Conservation (phyloP, 192 early-diverging fungal species). For the Dissophora globulifera region DNA sequence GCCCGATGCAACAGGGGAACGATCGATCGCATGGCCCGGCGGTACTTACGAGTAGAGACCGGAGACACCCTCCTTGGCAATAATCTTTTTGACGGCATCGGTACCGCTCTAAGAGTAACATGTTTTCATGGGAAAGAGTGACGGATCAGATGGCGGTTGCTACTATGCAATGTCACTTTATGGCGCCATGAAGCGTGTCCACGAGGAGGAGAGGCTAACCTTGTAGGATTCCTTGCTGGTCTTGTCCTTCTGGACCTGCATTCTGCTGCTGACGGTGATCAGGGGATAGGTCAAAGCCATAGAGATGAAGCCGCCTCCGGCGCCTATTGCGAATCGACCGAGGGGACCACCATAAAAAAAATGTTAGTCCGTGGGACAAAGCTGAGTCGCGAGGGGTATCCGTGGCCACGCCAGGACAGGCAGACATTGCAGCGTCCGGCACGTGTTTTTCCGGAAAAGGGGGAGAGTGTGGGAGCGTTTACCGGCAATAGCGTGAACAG, state of each 20-base stretch:
- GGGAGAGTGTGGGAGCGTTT: constrained; percentile 23
- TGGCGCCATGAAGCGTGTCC: too few species aligned
- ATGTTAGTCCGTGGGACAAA: too few species aligned
- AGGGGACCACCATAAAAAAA: too few species aligned
- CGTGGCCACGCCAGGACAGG: too few species aligned
- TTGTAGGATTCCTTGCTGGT: constrained; percentile 69
- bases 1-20: too few species aligned
- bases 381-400: too few species aligned
- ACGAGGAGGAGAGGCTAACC: too few species aligned
- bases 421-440: too few species aligned
- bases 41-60: constrained; percentile 90
- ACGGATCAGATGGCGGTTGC: background rate
- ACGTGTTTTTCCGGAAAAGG: too few species aligned
- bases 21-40: too few species aligned
- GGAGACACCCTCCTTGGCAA: constrained; percentile 86
- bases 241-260: constrained; percentile 81
- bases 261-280: constrained; percentile 81
- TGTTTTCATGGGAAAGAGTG: background rate
- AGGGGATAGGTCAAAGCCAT: constrained; percentile 96
- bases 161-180: constrained; percentile 34
- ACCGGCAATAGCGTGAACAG: constrained; percentile 71
- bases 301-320: constrained; percentile 88
- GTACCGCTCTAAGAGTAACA: constrained; percentile 57
- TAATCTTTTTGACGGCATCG: constrained; percentile 89
- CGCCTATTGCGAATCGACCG: constrained; percentile 57